A percentile compares a stretch with the other conserved stretches of the same genome.
Conservation (phyloP, 2,329 filamentous ascomycete species). For the Periconia macrospinosa region DNA sequence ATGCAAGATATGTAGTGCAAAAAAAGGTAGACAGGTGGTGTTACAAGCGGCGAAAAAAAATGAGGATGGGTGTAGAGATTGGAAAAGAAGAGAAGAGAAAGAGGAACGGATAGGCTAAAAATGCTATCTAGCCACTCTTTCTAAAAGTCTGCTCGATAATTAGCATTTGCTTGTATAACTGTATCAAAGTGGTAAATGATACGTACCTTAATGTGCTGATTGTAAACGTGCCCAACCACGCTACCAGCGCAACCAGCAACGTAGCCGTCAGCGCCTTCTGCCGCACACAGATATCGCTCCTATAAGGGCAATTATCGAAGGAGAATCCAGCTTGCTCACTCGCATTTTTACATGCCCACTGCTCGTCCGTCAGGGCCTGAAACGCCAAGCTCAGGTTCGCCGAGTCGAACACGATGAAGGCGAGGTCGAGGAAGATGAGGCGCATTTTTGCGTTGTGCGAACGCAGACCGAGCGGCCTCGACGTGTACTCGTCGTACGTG, state of each 20-base stretch:
- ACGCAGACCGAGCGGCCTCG: slow-evolving; percentile 86
- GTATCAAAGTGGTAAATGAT: background rate
- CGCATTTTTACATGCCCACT: slow-evolving; percentile 52
- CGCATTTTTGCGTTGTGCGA: slow-evolving; percentile 82
- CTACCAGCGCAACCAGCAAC: slow-evolving; percentile 76
- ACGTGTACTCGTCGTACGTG: slow-evolving; percentile 94
- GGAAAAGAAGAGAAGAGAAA: slow-evolving; percentile 1
- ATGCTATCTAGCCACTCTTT: slow-evolving; percentile 11
- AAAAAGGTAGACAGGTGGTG: too few species aligned
- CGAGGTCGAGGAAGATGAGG: slow-evolving; percentile 85
- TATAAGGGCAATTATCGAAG: slow-evolving; percentile 25
- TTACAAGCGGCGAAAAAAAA: too few species aligned
- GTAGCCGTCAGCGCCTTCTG: slow-evolving; percentile 76
- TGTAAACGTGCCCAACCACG: slow-evolving; percentile 89
- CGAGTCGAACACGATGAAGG: slow-evolving; percentile 97
- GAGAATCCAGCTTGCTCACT: slow-evolving; percentile 2
- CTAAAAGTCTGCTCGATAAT: slow-evolving; percentile 4
- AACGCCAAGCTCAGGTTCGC: slow-evolving; percentile 91
- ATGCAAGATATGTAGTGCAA: too few species aligned
- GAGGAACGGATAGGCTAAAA: background rate
- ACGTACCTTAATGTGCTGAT: slow-evolving; percentile 62
- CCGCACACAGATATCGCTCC: slow-evolving; percentile 58
- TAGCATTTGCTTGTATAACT: background rate
- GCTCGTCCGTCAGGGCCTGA: slow-evolving; percentile 70
- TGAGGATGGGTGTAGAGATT: too few species aligned